These are phyloP conservation scores for Flueggea neowawraea DNA, from an alignment of 441 rosid genomes.

Conservation along the genomic window DNA sequence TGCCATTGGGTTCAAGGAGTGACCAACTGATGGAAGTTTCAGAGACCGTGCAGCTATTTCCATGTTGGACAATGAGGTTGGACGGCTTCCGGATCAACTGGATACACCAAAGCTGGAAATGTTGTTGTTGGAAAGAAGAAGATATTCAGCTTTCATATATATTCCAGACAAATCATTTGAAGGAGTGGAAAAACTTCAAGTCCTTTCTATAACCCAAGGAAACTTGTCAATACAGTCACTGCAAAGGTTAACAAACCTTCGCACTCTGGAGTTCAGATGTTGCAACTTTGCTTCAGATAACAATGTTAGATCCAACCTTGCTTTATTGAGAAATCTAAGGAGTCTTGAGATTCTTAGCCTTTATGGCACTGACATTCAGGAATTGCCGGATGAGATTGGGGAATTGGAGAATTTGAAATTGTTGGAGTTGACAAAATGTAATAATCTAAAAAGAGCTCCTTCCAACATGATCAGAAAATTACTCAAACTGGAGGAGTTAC, in stretches of 20 bases:
- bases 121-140: conserved; percentile 11
- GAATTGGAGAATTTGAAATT: conserved; percentile 12
- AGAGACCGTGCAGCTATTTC: conserved; percentile 8
- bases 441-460: neutral
- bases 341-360: conserved; percentile 15
- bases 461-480: conserved; percentile 5
- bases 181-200: conserved; percentile 5
- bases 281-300: neutral
- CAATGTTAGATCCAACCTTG: neutral
- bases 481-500: conserved; percentile 10
- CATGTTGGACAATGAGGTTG: neutral
- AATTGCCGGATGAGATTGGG: conserved; percentile 5
- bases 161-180: conserved; percentile 1
- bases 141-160: too few species aligned
- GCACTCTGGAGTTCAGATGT: neutral
- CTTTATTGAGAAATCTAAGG: conserved; percentile 2
- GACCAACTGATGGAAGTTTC: conserved; percentile 6
- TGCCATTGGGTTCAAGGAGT: conserved; percentile 9
- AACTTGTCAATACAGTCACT: conserved; percentile 3
- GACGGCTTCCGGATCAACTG: conserved; percentile 2
- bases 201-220: conserved; percentile 7
- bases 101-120: conserved; percentile 14
- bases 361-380: neutral
- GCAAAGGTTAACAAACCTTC: conserved; percentile 9
- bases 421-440: neutral